These are phyloP conservation scores for Zygoascus sp. DNA, from an alignment of 1,139 yeast species.

Conservation along the genomic window DNA sequence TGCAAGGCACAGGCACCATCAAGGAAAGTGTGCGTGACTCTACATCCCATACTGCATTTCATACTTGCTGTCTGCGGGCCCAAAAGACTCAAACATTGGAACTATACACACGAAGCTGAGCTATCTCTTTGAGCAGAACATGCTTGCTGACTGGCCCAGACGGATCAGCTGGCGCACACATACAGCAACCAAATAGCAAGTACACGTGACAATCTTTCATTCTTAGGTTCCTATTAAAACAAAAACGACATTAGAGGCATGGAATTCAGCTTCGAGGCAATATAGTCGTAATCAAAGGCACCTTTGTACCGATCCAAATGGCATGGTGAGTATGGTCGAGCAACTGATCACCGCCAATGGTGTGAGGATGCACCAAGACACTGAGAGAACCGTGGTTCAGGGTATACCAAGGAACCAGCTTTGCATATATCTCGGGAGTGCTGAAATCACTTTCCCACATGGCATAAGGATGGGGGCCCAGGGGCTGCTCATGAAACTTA, in stretches of 20 bases:
- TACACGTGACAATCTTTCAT: not conserved
- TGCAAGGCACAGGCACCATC: too few species aligned
- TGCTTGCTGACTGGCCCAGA: too few species aligned
- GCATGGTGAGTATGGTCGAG: conserved; percentile 51
- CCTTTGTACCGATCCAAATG: conserved; percentile 48
- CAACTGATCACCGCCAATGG: conserved; percentile 34
- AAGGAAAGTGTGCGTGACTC: too few species aligned
- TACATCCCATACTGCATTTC: too few species aligned
- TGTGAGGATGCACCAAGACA: conserved; percentile 52
- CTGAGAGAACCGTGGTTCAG: conserved; percentile 49
- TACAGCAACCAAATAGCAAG: not conserved
- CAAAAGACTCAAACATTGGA: not conserved
- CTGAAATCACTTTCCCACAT: conserved; percentile 41
- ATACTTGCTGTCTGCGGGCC: too few species aligned
- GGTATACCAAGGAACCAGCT: conserved; percentile 42
- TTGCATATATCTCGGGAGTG: conserved; percentile 34
- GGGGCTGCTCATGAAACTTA: conserved; percentile 47
- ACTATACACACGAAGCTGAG: too few species aligned
- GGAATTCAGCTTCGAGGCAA: conserved; percentile 10
- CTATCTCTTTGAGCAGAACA: too few species aligned
- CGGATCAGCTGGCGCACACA: not conserved
- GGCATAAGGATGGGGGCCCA: conserved; percentile 55
- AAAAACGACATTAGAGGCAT: not conserved
- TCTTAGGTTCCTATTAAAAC: too few species aligned
- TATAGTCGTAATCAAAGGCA: conserved; percentile 24